Percentiles rank a stretch among this genome's conserved stretches.
Conservation (phyloP, 2,329 filamentous ascomycete species). For the Purpureocillium takamizusanense region DNA sequence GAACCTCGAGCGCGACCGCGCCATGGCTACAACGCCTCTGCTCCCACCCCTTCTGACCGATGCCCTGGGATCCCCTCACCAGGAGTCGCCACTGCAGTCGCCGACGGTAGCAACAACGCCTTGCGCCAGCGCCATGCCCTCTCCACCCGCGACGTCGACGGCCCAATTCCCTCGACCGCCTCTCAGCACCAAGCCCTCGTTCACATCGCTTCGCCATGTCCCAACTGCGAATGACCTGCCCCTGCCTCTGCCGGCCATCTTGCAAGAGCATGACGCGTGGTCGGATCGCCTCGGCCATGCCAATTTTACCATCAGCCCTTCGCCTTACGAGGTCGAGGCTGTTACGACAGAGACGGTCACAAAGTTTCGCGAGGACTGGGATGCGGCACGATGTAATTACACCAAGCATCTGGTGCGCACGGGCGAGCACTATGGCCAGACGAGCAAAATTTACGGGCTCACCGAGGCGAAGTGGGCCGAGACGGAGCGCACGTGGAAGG, state of each 20-base stretch:
- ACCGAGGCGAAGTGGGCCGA: conserved; percentile 85
- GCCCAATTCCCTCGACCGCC: conserved; percentile 41
- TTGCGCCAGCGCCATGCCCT: background rate
- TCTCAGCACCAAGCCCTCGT: conserved; percentile 67
- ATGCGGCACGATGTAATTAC: conserved; percentile 74
- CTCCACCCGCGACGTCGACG: conserved; percentile 34
- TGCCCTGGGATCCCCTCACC: conserved; percentile 42
- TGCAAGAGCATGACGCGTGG: conserved; percentile 72
- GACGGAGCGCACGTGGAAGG: conserved; percentile 67
- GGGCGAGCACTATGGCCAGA: conserved; percentile 82
- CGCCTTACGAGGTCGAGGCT: conserved; percentile 63
- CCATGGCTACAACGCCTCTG: conserved; percentile 69
- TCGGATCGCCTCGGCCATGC: conserved; percentile 79
- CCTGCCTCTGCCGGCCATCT: conserved; percentile 52
- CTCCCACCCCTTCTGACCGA: conserved; percentile 72
- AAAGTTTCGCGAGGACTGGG: conserved; percentile 70
- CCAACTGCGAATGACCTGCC: conserved; percentile 49
- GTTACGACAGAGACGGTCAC: conserved; percentile 49
- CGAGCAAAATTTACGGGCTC: conserved; percentile 77
- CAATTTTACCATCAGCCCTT: conserved; percentile 81
- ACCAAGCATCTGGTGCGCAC: conserved; percentile 82
- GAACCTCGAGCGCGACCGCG: conserved; percentile 48
- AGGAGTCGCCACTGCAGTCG: conserved; percentile 78
- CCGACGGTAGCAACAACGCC: conserved; percentile 38
- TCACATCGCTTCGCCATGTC: conserved; percentile 62